phyloP scores from a whole-genome alignment of 768 basidiomycete species.

The Collybiopsis confluens region DNA sequence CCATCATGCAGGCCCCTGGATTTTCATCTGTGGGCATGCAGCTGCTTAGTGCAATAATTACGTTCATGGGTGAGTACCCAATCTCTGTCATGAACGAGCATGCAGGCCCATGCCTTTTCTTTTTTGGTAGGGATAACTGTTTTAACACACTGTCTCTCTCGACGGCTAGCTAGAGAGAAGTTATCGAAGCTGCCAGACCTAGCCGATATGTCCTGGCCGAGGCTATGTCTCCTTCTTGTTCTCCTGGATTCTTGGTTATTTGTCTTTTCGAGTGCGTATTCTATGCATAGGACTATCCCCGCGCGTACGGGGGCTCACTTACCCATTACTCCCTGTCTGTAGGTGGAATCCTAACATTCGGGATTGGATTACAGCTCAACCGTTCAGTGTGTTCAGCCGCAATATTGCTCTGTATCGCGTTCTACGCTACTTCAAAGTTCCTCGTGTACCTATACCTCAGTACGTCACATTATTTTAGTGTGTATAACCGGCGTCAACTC shows the following conservation, averaged over 20 bases:
- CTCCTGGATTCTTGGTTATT: slow-evolving; percentile 25
- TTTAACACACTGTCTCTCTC: slow-evolving; percentile 22
- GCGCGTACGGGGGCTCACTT: too few species aligned
- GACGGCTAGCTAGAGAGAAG: slow-evolving; percentile 18
- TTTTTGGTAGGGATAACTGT: slow-evolving; percentile 20
- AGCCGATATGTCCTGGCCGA: slow-evolving; percentile 18
- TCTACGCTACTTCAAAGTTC: slow-evolving; percentile 22
- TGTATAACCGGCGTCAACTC: not conserved
- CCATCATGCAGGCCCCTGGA: not conserved
- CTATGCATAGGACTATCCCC: not conserved
- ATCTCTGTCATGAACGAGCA: not conserved
- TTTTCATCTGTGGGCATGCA: not conserved
- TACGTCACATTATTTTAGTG: slow-evolving; percentile 11
- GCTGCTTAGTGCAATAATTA: not conserved
- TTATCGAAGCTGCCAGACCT: slow-evolving; percentile 15
- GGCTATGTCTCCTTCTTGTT: slow-evolving; percentile 20
- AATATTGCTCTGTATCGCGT: slow-evolving; percentile 25
- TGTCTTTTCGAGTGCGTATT: slow-evolving; percentile 18
- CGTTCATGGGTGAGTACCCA: not conserved
- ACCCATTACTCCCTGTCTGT: not conserved
- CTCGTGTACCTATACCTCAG: slow-evolving; percentile 29
- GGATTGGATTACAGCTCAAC: slow-evolving; percentile 23
- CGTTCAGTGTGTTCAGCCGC: slow-evolving; percentile 21
- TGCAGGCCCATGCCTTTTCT: not conserved
- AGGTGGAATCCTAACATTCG: slow-evolving; percentile 26